These are phyloP conservation scores for Cinchona pubescens DNA, from an alignment of 257 asterid genomes.

Conservation along the genomic window DNA sequence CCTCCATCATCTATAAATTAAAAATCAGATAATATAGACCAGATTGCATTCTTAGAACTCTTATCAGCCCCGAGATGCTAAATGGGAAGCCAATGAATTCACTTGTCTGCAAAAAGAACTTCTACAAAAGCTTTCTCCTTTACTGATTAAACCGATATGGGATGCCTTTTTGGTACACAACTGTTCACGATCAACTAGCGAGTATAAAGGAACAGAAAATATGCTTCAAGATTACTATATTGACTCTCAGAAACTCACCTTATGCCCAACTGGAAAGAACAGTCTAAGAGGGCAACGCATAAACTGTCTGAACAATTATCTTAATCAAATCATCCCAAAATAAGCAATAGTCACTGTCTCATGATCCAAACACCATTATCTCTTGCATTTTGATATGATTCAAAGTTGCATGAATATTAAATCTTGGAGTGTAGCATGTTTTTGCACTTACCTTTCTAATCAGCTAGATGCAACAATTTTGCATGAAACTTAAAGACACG, in stretches of 20 bases:
- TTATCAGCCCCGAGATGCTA: neutral
- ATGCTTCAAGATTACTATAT: neutral
- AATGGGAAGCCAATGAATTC: neutral
- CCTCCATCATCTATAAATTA: slow-evolving; percentile 35
- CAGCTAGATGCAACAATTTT: neutral
- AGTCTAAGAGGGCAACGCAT: no score
- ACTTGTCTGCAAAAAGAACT: neutral
- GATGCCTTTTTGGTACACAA: neutral
- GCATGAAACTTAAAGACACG: no score
- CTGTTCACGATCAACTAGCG: neutral
- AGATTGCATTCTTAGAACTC: slow-evolving; percentile 7
- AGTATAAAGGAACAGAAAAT: neutral
- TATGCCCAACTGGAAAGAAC: neutral
- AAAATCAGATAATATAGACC: slow-evolving; percentile 14
- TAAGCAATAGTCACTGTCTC: neutral
- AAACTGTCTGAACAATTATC: neutral
- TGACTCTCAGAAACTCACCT: neutral
- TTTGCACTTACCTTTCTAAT: neutral
- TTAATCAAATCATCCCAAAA: neutral
- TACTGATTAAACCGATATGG: neutral
- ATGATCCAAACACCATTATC: neutral
- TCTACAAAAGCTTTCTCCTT: neutral
- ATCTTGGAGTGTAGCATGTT: neutral
- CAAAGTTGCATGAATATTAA: neutral
- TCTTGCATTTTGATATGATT: neutral